A percentile compares a stretch with the other conserved stretches of the same genome.
Evolutionary conservation across 176 grass and related monocot genomes (phyloP).

Genomic region (Musa acuminata): DNA sequence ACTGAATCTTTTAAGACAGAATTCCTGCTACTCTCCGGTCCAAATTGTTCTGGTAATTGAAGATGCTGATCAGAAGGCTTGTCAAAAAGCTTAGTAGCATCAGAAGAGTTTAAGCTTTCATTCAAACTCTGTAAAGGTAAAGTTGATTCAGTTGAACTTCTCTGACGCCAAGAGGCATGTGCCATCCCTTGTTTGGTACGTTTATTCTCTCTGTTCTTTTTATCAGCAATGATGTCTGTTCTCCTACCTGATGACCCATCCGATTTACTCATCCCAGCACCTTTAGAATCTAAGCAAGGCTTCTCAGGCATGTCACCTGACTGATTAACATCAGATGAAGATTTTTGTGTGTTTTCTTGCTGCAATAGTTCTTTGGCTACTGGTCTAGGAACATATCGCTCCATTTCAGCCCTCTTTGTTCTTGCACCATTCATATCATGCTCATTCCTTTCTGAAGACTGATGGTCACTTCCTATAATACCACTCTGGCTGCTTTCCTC

Average conservation of each 20-base stretch:
- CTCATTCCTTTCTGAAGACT: conserved; percentile 26
- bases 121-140: conserved; percentile 21
- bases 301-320: conserved; percentile 8
- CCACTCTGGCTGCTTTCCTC: conserved; percentile 26
- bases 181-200: conserved; percentile 46
- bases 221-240: conserved; percentile 28
- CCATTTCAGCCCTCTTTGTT: conserved; percentile 95
- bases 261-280: conserved; percentile 22
- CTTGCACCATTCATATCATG: conserved; percentile 39
- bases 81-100: conserved; percentile 29
- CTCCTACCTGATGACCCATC: conserved; percentile 41
- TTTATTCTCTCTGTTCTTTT: conserved; percentile 48
- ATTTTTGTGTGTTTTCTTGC: conserved; percentile 42
- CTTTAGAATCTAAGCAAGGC: conserved; percentile 24
- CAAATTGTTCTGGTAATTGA: conserved; percentile 24
- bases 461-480: conserved; percentile 16
- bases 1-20: conserved; percentile 17
- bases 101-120: conserved; percentile 28
- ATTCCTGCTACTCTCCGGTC: conserved; percentile 22
- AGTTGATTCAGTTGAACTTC: conserved; percentile 48
- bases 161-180: conserved; percentile 85
- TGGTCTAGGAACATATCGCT: conserved; percentile 95
- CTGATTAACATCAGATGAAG: conserved; percentile 21
- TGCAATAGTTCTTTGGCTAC: conserved; percentile 52
- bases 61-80: conserved; percentile 30